Evolutionary conservation across 2,329 filamentous ascomycete genomes (phyloP).

Genomic region (Colletotrichum kahawae): DNA sequence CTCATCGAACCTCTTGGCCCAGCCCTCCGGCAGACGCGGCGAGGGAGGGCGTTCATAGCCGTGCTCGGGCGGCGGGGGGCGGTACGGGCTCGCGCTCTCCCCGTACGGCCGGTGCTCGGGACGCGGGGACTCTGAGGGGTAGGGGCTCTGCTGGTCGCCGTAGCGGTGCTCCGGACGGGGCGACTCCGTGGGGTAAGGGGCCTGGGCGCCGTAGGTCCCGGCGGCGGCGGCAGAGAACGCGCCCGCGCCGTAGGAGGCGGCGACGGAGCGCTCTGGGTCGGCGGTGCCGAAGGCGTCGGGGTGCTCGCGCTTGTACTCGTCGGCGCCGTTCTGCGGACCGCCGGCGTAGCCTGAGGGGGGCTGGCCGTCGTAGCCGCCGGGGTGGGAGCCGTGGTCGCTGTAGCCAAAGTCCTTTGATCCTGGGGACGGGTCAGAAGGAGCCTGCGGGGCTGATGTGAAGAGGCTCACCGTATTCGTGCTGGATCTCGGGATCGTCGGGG

Average conservation of each 20-base stretch:
- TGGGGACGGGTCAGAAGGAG: background rate
- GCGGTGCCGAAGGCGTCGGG: constrained; percentile 14
- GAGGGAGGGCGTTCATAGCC: constrained; percentile 19
- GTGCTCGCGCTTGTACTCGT: constrained; percentile 15
- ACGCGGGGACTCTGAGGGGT: background rate
- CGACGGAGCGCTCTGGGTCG: constrained; percentile 6
- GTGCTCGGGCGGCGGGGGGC: constrained; percentile 10
- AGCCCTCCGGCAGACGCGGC: constrained; percentile 56
- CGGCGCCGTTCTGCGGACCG: constrained; percentile 20
- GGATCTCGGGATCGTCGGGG: constrained; percentile 38
- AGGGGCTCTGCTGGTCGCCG: background rate
- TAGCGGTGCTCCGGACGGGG: background rate
- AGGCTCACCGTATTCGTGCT: constrained; percentile 12
- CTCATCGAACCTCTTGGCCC: constrained; percentile 61
- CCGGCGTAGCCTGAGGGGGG: constrained; percentile 20
- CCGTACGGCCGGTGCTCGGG: constrained; percentile 16
- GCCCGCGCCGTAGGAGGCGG: background rate
- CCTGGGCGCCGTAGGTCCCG: constrained; percentile 22
- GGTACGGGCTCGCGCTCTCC: background rate
- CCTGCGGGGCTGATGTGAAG: background rate
- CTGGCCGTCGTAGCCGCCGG: constrained; percentile 13
- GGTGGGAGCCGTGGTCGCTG: constrained; percentile 5
- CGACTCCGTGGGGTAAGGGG: background rate
- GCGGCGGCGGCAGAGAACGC: background rate
- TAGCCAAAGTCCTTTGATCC: constrained; percentile 18